phyloP scores from a whole-genome alignment of 371 early-diverging fungal genomes.

The Syncephalis fuscata region DNA sequence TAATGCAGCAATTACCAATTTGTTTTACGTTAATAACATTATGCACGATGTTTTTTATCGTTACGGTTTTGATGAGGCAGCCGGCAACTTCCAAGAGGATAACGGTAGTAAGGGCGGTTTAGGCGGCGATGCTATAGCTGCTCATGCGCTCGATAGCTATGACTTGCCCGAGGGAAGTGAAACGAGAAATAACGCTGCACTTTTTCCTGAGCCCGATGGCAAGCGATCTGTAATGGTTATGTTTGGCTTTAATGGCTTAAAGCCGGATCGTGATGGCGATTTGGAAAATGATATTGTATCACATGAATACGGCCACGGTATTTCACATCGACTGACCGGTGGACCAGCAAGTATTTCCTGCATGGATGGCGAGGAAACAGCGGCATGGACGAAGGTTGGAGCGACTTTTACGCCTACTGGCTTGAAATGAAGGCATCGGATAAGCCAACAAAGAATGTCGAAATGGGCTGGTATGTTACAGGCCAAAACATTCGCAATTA shows the following conservation, averaged over 20 bases:
- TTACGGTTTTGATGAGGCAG: constrained; percentile 84
- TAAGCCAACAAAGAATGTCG: constrained; percentile 39
- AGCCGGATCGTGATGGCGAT: constrained; percentile 74
- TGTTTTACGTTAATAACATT: constrained; percentile 86
- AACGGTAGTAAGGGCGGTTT: constrained; percentile 69
- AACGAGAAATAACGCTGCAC: constrained; percentile 66
- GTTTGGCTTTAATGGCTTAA: constrained; percentile 62
- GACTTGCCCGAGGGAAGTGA: constrained; percentile 16
- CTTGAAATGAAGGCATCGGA: constrained; percentile 39
- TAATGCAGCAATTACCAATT: constrained; percentile 77
- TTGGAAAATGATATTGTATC: constrained; percentile 78
- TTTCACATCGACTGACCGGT: constrained; percentile 76
- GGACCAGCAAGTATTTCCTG: constrained; percentile 79
- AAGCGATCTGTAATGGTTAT: constrained; percentile 73
- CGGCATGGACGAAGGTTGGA: constrained; percentile 68
- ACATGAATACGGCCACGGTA: constrained; percentile 83
- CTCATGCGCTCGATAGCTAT: constrained; percentile 82
- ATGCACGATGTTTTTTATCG: constrained; percentile 63
- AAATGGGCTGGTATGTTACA: constrained; percentile 68
- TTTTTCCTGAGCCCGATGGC: constrained; percentile 93
- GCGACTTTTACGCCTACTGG: constrained; percentile 73
- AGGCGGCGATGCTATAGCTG: constrained; percentile 73
- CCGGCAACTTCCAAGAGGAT: constrained; percentile 93
- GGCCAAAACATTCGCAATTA: constrained; percentile 74
- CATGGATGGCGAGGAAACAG: constrained; percentile 28